Percentiles rank a stretch among this genome's conserved stretches.
Conservation (phyloP, 225 moss, liverwort and hornwort species). For the Physcomitrellopsis africana region DNA sequence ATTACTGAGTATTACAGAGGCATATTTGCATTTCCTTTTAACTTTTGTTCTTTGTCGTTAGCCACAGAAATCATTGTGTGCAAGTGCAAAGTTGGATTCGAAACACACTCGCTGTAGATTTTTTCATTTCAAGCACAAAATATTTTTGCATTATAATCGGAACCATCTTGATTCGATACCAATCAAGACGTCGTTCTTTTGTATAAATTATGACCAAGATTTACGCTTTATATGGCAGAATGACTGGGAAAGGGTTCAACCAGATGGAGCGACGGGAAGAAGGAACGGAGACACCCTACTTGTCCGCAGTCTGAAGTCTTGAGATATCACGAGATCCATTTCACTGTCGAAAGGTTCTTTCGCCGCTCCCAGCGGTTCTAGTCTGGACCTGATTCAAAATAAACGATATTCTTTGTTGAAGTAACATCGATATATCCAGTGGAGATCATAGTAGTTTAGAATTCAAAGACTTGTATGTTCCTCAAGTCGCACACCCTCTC, state of each 20-base stretch:
- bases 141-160: conserved; percentile 8
- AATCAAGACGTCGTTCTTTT: not conserved
- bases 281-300: conserved; percentile 6
- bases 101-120: not conserved
- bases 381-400: not conserved
- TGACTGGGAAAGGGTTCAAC: not conserved
- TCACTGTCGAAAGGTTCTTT: conserved; percentile 14
- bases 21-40: not conserved
- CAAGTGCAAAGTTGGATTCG: no score
- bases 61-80: not conserved
- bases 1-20: no score
- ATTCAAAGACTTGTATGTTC: not conserved
- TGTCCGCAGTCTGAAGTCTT: not conserved
- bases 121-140: not conserved
- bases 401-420: not conserved
- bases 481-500: no score
- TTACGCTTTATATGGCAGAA: not conserved
- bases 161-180: not conserved
- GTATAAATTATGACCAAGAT: conserved; percentile 7
- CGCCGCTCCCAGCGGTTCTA: conserved; percentile 6
- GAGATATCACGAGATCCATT: not conserved
- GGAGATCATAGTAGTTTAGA: not conserved
- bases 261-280: not conserved
- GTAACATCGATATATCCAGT: not conserved
- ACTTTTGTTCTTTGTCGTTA: not conserved